Evolutionary conservation across 257 asterid genomes (phyloP).

Genomic region (Henckelia pumila): DNA sequence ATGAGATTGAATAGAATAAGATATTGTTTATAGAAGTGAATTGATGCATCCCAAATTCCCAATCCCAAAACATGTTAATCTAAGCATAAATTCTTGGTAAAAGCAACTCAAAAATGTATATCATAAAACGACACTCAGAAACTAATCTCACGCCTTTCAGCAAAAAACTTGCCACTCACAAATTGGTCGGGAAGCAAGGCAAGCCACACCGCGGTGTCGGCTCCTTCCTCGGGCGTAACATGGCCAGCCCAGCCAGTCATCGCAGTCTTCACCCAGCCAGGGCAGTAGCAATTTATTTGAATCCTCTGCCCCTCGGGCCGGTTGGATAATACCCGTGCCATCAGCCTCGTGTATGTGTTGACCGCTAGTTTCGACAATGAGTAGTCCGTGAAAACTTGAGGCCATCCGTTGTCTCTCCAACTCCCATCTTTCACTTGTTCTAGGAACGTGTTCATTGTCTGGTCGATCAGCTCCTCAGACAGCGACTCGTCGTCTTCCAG

Average conservation of each 20-base stretch:
- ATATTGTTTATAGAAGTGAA: not conserved
- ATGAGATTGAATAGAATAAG: not conserved
- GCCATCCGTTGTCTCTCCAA: constrained; percentile 64
- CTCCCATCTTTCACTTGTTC: constrained; percentile 58
- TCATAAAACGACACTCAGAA: constrained; percentile 21
- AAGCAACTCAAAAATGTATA: not conserved
- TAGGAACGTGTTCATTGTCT: constrained; percentile 38
- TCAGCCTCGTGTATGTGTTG: constrained; percentile 51
- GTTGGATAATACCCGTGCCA: constrained; percentile 38
- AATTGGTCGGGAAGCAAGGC: constrained; percentile 55
- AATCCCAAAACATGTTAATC: not conserved
- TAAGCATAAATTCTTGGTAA: not conserved
- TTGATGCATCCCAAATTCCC: not conserved
- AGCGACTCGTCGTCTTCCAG: constrained; percentile 62
- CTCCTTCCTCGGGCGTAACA: constrained; percentile 62
- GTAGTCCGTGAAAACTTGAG: constrained; percentile 59
- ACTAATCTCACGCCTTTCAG: constrained; percentile 60
- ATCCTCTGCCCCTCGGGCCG: constrained; percentile 54
- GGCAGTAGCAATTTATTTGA: constrained; percentile 57
- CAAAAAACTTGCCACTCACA: constrained; percentile 52
- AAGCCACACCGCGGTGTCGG: constrained; percentile 74
- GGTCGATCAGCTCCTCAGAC: constrained; percentile 70
- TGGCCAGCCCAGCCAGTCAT: constrained; percentile 76
- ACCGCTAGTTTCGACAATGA: constrained; percentile 59
- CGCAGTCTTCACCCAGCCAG: constrained; percentile 71